A percentile compares a stretch with the other conserved stretches of the same genome.
Conservation (phyloP, 176 grass and related monocot species). For the Paspalum vaginatum region DNA sequence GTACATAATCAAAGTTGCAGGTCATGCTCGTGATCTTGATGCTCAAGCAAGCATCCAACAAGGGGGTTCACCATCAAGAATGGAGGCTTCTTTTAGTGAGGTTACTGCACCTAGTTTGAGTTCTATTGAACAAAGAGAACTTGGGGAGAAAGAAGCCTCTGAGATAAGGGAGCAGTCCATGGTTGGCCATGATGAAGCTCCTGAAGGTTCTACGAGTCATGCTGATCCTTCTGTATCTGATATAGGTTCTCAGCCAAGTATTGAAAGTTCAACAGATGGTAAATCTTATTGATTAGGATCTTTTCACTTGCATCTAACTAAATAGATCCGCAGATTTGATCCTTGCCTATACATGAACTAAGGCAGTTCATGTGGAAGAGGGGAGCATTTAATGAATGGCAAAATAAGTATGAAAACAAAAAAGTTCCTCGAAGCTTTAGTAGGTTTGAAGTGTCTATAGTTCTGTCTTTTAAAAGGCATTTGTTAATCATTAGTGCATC, state of each 20-base stretch:
- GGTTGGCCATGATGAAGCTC: slow-evolving; percentile 11
- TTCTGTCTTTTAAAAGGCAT: background rate
- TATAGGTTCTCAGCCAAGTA: slow-evolving; percentile 13
- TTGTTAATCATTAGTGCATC: background rate
- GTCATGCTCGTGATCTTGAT: slow-evolving; percentile 21
- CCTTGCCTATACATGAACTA: background rate
- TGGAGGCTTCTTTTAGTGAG: slow-evolving; percentile 14
- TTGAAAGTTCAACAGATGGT: slow-evolving; percentile 29
- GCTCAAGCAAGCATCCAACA: slow-evolving; percentile 12
- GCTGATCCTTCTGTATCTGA: slow-evolving; percentile 5
- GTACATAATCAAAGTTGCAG: slow-evolving; percentile 10
- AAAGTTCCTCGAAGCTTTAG: background rate
- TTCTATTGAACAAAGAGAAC: slow-evolving; percentile 40
- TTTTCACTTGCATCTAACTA: background rate
- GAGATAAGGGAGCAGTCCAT: slow-evolving; percentile 30
- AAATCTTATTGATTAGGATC: slow-evolving; percentile 14
- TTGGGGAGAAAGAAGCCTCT: slow-evolving; percentile 24
- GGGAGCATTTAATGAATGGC: background rate
- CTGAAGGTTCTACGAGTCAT: slow-evolving; percentile 1
- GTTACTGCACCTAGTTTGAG: slow-evolving; percentile 31
- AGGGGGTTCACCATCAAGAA: slow-evolving; percentile 14
- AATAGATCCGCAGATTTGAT: background rate
- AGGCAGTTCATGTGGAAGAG: background rate
- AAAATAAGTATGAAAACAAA: background rate
- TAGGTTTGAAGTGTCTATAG: background rate